phyloP scores from a whole-genome alignment of 2,329 filamentous ascomycete genomes.

The Scedosporium apiospermum region DNA sequence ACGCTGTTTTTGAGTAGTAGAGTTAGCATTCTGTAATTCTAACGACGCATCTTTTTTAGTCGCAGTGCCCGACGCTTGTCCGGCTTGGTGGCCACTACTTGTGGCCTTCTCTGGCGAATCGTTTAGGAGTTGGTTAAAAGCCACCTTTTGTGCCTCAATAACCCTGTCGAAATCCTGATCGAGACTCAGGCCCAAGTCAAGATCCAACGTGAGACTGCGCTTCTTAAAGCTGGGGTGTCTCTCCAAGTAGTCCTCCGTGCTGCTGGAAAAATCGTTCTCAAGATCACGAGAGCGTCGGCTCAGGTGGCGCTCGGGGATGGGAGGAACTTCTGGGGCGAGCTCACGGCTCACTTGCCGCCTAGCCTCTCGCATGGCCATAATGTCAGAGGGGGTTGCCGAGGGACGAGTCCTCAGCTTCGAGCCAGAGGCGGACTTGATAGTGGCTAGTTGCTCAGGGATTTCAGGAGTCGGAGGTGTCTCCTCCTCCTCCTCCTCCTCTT shows the following conservation, averaged over 20 bases:
- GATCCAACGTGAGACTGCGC: constrained; percentile 71
- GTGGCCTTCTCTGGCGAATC: constrained; percentile 12
- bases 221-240: constrained; percentile 69
- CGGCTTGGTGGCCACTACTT: constrained; percentile 18
- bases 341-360: constrained; percentile 78
- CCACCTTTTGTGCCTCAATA: constrained; percentile 95
- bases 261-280: constrained; percentile 26
- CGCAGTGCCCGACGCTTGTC: constrained; percentile 34
- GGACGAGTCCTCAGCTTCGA: constrained; percentile 82
- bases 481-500: constrained; percentile 27
- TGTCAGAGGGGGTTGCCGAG: constrained; percentile 78
- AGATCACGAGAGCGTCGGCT: constrained; percentile 42
- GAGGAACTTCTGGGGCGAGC: constrained; percentile 42
- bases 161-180: constrained; percentile 91
- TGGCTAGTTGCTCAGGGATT: constrained; percentile 75
- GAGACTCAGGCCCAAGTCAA: constrained; percentile 76
- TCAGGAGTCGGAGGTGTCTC: constrained; percentile 44
- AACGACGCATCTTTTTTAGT: constrained; percentile 5
- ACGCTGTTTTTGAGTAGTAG: constrained; percentile 62
- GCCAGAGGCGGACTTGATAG: constrained; percentile 79
- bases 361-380: constrained; percentile 75
- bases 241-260: constrained; percentile 35
- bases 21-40: constrained; percentile 47
- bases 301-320: constrained; percentile 52
- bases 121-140: constrained; percentile 28